Evolutionary conservation across 768 basidiomycete species (phyloP).

Genomic region (Naematelia encephala): DNA sequence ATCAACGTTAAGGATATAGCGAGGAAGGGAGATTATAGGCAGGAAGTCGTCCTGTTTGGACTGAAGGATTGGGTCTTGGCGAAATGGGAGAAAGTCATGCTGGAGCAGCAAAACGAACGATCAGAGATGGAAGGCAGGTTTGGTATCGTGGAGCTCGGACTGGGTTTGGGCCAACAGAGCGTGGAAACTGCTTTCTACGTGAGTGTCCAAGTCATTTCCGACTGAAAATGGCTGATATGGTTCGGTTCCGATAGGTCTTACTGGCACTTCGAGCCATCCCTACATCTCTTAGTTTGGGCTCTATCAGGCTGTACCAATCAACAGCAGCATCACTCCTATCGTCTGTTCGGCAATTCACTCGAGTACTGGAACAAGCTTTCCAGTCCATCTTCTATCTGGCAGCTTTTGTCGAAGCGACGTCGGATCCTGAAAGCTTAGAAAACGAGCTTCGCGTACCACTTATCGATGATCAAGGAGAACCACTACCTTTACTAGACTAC

Average conservation of each 20-base stretch:
- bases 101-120: constrained; percentile 52
- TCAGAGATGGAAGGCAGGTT: constrained; percentile 1
- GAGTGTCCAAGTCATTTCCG: constrained; percentile 10
- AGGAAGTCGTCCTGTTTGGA: constrained; percentile 77
- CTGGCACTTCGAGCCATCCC: constrained; percentile 69
- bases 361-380: constrained; percentile 69
- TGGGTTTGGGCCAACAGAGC: constrained; percentile 16
- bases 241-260: constrained; percentile 58
- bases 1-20: constrained; percentile 67
- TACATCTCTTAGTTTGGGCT: constrained; percentile 71
- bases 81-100: constrained; percentile 68
- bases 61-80: constrained; percentile 79
- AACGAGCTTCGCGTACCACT: constrained; percentile 55
- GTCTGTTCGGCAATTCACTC: constrained; percentile 62
- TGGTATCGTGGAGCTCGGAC: constrained; percentile 9
- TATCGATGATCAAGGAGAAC: not conserved
- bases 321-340: constrained; percentile 70
- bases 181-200: constrained; percentile 30
- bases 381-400: constrained; percentile 83
- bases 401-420: constrained; percentile 75
- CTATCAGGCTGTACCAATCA: constrained; percentile 74
- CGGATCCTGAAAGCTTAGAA: constrained; percentile 50
- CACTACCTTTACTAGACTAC: constrained; percentile 18
- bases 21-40: constrained; percentile 70
- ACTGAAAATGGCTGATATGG: constrained; percentile 2